Base-by-base conservation (phyloP, 108 stramenopile genomes). In the Fistulifera solaris region DNA sequence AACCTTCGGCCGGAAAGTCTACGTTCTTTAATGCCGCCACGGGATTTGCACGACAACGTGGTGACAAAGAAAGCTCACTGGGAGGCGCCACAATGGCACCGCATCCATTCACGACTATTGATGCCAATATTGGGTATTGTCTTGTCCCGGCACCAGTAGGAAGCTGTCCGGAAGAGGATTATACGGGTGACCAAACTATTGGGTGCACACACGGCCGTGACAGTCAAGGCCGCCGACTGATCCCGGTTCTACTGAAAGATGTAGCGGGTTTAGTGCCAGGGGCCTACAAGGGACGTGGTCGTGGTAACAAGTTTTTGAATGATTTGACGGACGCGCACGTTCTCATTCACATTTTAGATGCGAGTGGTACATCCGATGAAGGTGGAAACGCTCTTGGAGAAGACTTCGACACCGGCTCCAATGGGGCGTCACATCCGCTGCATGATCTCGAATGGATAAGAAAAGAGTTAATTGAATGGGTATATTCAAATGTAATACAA, bases 51-150 rank as follows among this genome's bases (percentile, higher is more conserved):
- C 72, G 85, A 38, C 86, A 89, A 58, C 66, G 77, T 56, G 70
- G 65, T 35, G 61, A 56, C 18, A 43, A 35, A 4, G 72, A 65
- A 17, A 68, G 56, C 55, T 41, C 25, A n/a, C 56, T 76, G 25
- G 88, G 84, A 18, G 89, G 89, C n/a, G 89, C 89, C 6, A 71
- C 84, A n/a, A 87, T 91, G 81, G 94, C 89, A 25, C 86, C 90
- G 1, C 80, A 85, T 66, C 91, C 94, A 15, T 95, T 95, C 47
- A 93, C 94, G 42, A 95, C 91, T n/a, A 95, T 93, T 39, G 89
- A 93, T 65, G 91, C 94, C 31, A 95, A 95, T 53, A 64, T 81
- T 35, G 89, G 94, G 5, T 81, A 61, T 59, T 86, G 87, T 42
- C 54, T 83, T 3, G 74, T 85, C 24, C 89, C 89, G 10, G 81